Conservation (phyloP, 2,329 filamentous ascomycete genomes). For the Hirsutella rhossiliensis region DNA sequence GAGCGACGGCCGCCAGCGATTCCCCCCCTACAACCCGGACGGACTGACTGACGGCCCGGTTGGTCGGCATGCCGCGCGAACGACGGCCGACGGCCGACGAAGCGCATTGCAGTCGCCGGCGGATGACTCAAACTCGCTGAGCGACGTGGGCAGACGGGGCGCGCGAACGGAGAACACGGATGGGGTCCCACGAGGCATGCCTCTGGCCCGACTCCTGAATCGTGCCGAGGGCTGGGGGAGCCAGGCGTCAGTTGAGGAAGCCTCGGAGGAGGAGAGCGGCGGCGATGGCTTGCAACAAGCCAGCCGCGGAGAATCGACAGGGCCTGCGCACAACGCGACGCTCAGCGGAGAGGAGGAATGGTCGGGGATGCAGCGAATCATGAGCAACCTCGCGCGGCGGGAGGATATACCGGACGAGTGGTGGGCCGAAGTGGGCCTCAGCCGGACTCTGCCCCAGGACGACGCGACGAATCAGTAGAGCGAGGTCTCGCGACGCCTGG, state of each 20-base stretch:
- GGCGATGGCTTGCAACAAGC: neutral
- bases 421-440: constrained; percentile 63
- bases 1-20: neutral
- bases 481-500: neutral
- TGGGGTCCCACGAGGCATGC: neutral
- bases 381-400: constrained; percentile 55
- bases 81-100: neutral
- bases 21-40: neutral
- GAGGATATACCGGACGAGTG: constrained; percentile 73
- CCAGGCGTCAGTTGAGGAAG: neutral
- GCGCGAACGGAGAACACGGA: neutral
- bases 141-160: neutral
- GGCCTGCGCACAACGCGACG: constrained; percentile 1
- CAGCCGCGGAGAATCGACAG: neutral
- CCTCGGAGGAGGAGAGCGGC: constrained; percentile 1
- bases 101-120: neutral
- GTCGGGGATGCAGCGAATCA: constrained; percentile 58
- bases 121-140: neutral
- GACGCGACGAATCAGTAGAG: constrained; percentile 6
- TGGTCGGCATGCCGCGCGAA: neutral
- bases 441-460: constrained; percentile 35
- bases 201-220: neutral
- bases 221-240: neutral
- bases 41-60: neutral
- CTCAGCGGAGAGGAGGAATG: constrained; percentile 23